Evolutionary conservation across 495 filamentous ascomycete genomes (phyloP).

Genomic region (Hypoxylon crocopeplum): DNA sequence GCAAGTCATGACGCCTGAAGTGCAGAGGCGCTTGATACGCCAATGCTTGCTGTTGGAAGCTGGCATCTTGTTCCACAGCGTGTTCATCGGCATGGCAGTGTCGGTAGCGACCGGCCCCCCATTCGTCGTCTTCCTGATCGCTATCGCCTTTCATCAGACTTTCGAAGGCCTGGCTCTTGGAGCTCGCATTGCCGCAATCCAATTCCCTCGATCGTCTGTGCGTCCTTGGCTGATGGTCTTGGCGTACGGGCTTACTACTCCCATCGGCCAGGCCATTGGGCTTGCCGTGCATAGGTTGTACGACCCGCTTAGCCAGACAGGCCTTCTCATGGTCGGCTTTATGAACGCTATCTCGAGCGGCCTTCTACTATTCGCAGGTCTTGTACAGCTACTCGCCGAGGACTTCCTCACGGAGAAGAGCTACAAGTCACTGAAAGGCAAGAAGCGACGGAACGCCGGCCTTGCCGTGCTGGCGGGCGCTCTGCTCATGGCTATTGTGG

Average conservation of each 20-base stretch:
- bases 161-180: slow-evolving; percentile 80
- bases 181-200: slow-evolving; percentile 71
- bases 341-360: slow-evolving; percentile 93
- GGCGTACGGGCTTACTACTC: slow-evolving; percentile 90
- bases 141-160: slow-evolving; percentile 81
- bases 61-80: slow-evolving; percentile 84
- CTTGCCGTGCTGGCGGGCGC: slow-evolving; percentile 78
- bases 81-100: slow-evolving; percentile 90
- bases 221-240: slow-evolving; percentile 94
- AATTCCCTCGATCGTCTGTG: slow-evolving; percentile 60
- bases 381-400: slow-evolving; percentile 91
- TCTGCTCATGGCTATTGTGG: slow-evolving; percentile 83
- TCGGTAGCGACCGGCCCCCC: slow-evolving; percentile 80
- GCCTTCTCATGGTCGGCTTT: slow-evolving; percentile 87
- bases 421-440: slow-evolving; percentile 74
- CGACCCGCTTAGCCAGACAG: slow-evolving; percentile 80
- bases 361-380: slow-evolving; percentile 84
- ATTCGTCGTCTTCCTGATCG: slow-evolving; percentile 80
- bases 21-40: slow-evolving; percentile 68
- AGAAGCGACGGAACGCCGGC: slow-evolving; percentile 75
- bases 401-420: slow-evolving; percentile 92
- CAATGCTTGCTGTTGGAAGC: slow-evolving; percentile 84
- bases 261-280: slow-evolving; percentile 88
- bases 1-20: slow-evolving; percentile 45
- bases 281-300: slow-evolving; percentile 83